Evolutionary conservation across 108 stramenopile genomes (phyloP).

Genomic region (Seminavis robusta): DNA sequence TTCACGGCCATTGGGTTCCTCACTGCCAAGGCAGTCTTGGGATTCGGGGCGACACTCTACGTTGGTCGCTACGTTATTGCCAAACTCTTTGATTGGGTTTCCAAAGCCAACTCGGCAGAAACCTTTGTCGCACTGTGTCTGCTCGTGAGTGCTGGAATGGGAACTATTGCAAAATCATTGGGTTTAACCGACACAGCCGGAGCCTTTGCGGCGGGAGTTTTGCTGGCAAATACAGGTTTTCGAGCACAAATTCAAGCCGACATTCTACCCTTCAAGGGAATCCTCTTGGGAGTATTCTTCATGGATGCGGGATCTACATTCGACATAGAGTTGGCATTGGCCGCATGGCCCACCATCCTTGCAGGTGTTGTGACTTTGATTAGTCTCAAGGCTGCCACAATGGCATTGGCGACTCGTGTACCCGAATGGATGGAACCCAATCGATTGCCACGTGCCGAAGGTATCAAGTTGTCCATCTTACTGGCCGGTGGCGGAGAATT

Average conservation of each 20-base stretch:
- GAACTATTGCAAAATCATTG: constrained; percentile 46
- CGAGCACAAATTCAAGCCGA: constrained; percentile 80
- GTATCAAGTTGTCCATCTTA: constrained; percentile 45
- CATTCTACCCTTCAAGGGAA: constrained; percentile 71
- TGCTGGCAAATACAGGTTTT: constrained; percentile 70
- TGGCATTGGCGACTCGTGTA: constrained; percentile 42
- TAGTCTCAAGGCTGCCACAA: constrained; percentile 37
- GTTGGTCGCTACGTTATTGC: constrained; percentile 44
- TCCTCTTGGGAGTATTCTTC: constrained; percentile 74
- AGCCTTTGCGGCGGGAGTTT: constrained; percentile 80
- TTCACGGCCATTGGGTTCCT: constrained; percentile 55
- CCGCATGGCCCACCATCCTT: constrained; percentile 50
- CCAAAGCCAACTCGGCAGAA: constrained; percentile 55
- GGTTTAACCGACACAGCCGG: constrained; percentile 74
- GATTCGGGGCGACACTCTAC: constrained; percentile 57
- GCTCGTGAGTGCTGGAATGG: constrained; percentile 69
- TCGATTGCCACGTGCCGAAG: constrained; percentile 41
- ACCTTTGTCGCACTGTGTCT: constrained; percentile 71
- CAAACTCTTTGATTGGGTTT: constrained; percentile 46
- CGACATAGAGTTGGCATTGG: constrained; percentile 48
- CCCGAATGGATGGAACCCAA: constrained; percentile 57
- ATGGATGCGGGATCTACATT: constrained; percentile 71
- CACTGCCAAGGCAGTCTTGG: constrained; percentile 62
- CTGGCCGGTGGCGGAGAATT: constrained; percentile 74
- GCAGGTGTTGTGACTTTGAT: constrained; percentile 48